These are phyloP conservation scores for Gossypium schwendimanii DNA, from an alignment of 441 rosid species.

Conservation along the genomic window DNA sequence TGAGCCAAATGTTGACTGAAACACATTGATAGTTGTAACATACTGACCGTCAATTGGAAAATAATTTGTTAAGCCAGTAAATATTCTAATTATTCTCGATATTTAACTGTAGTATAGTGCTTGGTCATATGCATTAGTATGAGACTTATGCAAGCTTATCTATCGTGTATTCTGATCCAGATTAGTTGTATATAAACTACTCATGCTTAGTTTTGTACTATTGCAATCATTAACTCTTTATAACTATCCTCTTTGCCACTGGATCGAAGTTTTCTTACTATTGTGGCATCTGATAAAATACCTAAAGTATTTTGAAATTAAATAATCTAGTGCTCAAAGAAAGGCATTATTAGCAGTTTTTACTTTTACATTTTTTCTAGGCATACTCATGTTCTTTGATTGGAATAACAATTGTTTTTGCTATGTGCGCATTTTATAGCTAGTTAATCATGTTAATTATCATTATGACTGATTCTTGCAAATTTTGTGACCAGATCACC, in stretches of 20 bases:
- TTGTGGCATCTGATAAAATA: not conserved
- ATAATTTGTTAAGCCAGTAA: not conserved
- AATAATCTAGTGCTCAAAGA: not conserved
- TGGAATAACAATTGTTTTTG: not conserved
- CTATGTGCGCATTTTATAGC: not conserved
- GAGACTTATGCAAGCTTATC: not conserved
- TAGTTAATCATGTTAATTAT: not conserved
- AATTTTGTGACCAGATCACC: slow-evolving; percentile 57
- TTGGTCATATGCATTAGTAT: not conserved
- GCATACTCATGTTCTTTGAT: not conserved
- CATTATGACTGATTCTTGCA: slow-evolving; percentile 7
- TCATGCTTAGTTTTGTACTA: not conserved
- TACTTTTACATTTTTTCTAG: not conserved
- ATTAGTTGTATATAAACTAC: not conserved
- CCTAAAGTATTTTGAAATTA: not conserved
- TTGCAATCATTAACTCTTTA: not conserved
- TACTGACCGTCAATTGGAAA: not conserved
- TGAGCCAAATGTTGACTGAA: not conserved
- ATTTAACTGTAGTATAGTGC: not conserved
- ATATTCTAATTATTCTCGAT: not conserved
- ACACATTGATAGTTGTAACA: not conserved
- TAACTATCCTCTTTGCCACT: not conserved
- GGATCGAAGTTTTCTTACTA: not conserved
- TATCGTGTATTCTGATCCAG: not conserved
- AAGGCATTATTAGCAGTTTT: not conserved